A percentile compares a stretch with the other conserved stretches of the same genome.
Conservation (phyloP, 441 rosid species). For the Capsella rubella region DNA sequence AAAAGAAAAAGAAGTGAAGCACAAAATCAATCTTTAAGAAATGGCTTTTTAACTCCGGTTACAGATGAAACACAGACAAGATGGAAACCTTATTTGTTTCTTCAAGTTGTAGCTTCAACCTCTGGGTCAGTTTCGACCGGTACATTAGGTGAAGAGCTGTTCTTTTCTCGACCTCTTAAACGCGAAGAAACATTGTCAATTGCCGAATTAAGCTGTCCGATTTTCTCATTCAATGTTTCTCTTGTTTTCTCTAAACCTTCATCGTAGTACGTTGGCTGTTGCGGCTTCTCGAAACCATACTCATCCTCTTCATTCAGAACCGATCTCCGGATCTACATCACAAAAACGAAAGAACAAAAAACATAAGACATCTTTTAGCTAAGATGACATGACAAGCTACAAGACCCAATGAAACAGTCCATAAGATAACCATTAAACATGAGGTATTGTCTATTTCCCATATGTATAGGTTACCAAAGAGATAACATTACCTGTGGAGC, state of each 20-base stretch:
- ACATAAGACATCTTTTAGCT: neutral
- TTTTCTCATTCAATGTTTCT: slow-evolving; percentile 82
- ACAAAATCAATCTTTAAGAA: slow-evolving; percentile 8
- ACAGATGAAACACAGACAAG: slow-evolving; percentile 24
- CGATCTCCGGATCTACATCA: slow-evolving; percentile 75
- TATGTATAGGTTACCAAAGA: neutral
- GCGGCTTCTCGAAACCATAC: slow-evolving; percentile 75
- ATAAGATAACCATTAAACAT: neutral
- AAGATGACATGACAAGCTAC: neutral
- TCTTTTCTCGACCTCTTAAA: slow-evolving; percentile 67
- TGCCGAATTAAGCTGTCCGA: slow-evolving; percentile 87
- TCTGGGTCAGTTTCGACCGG: slow-evolving; percentile 67
- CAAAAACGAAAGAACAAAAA: neutral
- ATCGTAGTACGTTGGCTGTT: slow-evolving; percentile 74
- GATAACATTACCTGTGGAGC: slow-evolving; percentile 81
- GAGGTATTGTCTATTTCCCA: neutral
- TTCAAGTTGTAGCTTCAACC: slow-evolving; percentile 70
- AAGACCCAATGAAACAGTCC: neutral
- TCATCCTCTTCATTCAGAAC: slow-evolving; percentile 85
- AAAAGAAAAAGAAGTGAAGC: neutral
- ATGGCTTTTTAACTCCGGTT: slow-evolving; percentile 13
- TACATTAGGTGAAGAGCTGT: slow-evolving; percentile 45
- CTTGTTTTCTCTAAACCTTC: slow-evolving; percentile 95
- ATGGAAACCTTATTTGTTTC: neutral
- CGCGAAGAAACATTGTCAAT: slow-evolving; percentile 93